Conservation (phyloP, 129 eudicot genomes). For the Rutidosis leptorrhynchoides region DNA sequence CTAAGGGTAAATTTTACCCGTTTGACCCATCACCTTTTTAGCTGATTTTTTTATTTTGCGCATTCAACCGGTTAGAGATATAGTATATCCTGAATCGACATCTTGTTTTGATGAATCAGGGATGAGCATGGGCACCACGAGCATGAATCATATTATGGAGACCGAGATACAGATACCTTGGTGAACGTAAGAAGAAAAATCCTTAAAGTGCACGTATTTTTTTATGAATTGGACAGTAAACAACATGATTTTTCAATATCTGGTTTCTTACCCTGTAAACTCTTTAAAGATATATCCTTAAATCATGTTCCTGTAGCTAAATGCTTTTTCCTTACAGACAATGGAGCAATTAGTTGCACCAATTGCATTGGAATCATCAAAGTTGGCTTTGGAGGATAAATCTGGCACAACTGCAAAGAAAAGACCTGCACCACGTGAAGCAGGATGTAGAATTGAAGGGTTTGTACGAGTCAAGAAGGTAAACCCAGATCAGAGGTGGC, state of each 20-base stretch:
- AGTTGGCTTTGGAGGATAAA: conserved; percentile 51
- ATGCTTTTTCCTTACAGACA: conserved; percentile 44
- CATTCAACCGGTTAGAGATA: not conserved
- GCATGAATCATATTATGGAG: conserved; percentile 95
- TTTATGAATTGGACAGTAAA: not conserved
- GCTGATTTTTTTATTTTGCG: not conserved
- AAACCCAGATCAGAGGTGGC: conserved; percentile 14
- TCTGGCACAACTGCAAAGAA: conserved; percentile 35
- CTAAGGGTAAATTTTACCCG: not conserved
- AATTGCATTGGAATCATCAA: conserved; percentile 48
- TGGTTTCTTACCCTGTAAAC: conserved; percentile 9
- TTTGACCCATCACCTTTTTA: not conserved
- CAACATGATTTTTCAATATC: conserved; percentile 10
- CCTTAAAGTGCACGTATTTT: conserved; percentile 1
- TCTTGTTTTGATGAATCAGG: conserved; percentile 38
- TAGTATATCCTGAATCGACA: not conserved
- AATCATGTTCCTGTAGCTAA: conserved; percentile 4
- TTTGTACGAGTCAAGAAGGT: conserved; percentile 89
- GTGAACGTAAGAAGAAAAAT: conserved; percentile 53
- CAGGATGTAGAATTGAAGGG: conserved; percentile 97
- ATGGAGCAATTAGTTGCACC: conserved; percentile 80
- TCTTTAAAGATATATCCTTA: not conserved
- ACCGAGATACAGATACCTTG: conserved; percentile 85
- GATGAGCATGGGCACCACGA: conserved; percentile 86
- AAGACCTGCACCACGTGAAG: conserved; percentile 78